Conservation (phyloP, 352 stramenopile species). For the Elongisporangium undulatum region DNA sequence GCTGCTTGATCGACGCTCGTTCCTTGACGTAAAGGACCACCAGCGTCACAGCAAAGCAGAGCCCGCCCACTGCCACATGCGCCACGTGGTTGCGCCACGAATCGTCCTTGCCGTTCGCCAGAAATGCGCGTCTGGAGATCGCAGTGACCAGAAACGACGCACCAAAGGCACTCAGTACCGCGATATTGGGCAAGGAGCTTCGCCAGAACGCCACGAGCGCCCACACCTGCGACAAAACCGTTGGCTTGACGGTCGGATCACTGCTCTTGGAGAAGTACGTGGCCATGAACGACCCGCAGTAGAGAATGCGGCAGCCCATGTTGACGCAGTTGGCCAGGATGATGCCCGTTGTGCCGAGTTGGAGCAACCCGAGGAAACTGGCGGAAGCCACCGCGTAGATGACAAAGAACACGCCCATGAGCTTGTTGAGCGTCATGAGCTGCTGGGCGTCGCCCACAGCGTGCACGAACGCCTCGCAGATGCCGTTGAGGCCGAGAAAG, state of each 20-base stretch:
- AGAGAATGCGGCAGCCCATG: slow-evolving; percentile 81
- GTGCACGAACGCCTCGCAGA: slow-evolving; percentile 96
- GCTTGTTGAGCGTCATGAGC: slow-evolving; percentile 78
- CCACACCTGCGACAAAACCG: slow-evolving; percentile 4
- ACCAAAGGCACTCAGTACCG: slow-evolving; percentile 45
- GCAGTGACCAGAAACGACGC: slow-evolving; percentile 32
- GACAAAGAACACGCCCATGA: slow-evolving; percentile 78
- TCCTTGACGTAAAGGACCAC: slow-evolving; percentile 47
- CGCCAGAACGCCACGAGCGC: slow-evolving; percentile 40
- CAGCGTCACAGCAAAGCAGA: slow-evolving; percentile 39
- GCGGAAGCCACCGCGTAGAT: slow-evolving; percentile 60
- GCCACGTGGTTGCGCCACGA: slow-evolving; percentile 27
- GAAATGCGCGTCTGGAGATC: slow-evolving; percentile 34
- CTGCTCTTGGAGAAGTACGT: slow-evolving; percentile 30
- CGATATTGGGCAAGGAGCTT: slow-evolving; percentile 37
- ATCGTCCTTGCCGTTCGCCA: slow-evolving; percentile 15
- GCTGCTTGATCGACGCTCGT: slow-evolving; percentile 4
- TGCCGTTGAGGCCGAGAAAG: slow-evolving; percentile 94
- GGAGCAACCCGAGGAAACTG: slow-evolving; percentile 56
- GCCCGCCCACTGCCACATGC: slow-evolving; percentile 39
- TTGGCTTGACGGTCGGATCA: background rate
- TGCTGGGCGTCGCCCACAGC: slow-evolving; percentile 65
- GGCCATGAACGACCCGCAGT: slow-evolving; percentile 71
- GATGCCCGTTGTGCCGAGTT: slow-evolving; percentile 61
- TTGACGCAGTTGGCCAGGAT: slow-evolving; percentile 87